Evolutionary conservation across 2,329 filamentous ascomycete species (phyloP), one percentile per base, ranked within the genome.

Genomic region (Pseudogymnoascus pannorum): DNA sequence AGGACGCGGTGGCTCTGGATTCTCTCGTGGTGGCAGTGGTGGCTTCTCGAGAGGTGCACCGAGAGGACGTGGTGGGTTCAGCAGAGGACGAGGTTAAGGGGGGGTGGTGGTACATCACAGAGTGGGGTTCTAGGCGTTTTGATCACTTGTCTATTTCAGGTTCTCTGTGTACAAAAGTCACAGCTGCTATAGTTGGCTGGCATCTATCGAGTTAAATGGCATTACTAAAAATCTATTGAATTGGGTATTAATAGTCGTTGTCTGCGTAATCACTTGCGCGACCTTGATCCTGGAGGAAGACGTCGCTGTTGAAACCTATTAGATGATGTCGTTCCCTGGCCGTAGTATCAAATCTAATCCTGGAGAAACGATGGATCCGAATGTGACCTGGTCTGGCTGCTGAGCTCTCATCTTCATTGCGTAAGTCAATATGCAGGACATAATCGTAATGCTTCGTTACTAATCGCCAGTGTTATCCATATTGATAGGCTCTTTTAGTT

Each of bases 1-100:
- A 58, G 72, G 72, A 42, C 71, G 78, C 66, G 75, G 78, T 61
- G 73, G 76, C 42, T 73, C 74, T 61, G 72, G 75, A 38, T 73
- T 77, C 60, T 74, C 57, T 38, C 57, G 57, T 18, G 57, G 80
- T n/a, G 79, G 80, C 22, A 73, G 74, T 36, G 61, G 63, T 60
- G 63, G 63, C 31, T 64, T 64, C 51, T 63, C 63, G 29, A 61
- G 64, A 58, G 69, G 69, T 58, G 69, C 57, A 24, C 57, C 57
- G 24, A 58, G 65, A 24, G 65, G 65, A 12, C 44, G 64, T 51
- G 62, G 64, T 33, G 72, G 72, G 12, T 73, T 73, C 63, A 71
- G 67, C 29, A 69, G 73, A 65, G 68, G 70, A 57, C 68, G 71
- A 8, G 64, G 69, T 54, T 58, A 58, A 58, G 57, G 57, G 36